These are phyloP conservation scores for Gossypium longicalyx DNA, from an alignment of 345 rosid genomes.

Conservation along the genomic window DNA sequence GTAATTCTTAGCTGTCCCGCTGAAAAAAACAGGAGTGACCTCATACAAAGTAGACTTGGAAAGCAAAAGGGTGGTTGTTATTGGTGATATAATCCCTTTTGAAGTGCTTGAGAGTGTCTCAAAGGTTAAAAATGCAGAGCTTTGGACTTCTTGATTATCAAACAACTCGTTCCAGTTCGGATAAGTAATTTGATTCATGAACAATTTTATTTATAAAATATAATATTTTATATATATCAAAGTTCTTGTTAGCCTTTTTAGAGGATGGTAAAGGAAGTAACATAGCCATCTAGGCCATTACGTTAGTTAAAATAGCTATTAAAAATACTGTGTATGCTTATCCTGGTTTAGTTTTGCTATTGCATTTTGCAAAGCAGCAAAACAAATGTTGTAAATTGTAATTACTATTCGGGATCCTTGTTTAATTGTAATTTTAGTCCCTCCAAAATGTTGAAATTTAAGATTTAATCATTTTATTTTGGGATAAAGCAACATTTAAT, in stretches of 20 bases:
- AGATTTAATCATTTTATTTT: too few species aligned
- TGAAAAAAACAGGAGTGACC: slow-evolving; percentile 13
- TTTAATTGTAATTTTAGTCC: too few species aligned
- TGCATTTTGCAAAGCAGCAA: neutral
- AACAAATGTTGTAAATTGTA: neutral
- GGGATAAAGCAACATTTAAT: too few species aligned
- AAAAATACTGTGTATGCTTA: neutral
- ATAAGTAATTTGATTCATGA: too few species aligned
- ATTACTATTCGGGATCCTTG: too few species aligned
- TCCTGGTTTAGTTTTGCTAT: neutral
- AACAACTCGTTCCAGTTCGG: too few species aligned
- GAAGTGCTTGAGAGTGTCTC: slow-evolving; percentile 79
- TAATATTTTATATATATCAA: neutral
- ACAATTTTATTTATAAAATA: neutral
- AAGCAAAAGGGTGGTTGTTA: slow-evolving; percentile 8
- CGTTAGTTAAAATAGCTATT: neutral
- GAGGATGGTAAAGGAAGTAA: neutral
- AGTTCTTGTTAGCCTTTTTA: neutral
- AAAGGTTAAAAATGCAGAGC: slow-evolving; percentile 75
- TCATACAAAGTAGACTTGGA: slow-evolving; percentile 6
- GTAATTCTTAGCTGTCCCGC: neutral
- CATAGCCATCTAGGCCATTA: neutral
- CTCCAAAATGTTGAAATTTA: too few species aligned
- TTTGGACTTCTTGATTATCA: slow-evolving; percentile 40
- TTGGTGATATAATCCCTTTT: slow-evolving; percentile 65